phyloP scores from a whole-genome alignment of 164 flowering plant species.

The Amborella trichopoda region DNA sequence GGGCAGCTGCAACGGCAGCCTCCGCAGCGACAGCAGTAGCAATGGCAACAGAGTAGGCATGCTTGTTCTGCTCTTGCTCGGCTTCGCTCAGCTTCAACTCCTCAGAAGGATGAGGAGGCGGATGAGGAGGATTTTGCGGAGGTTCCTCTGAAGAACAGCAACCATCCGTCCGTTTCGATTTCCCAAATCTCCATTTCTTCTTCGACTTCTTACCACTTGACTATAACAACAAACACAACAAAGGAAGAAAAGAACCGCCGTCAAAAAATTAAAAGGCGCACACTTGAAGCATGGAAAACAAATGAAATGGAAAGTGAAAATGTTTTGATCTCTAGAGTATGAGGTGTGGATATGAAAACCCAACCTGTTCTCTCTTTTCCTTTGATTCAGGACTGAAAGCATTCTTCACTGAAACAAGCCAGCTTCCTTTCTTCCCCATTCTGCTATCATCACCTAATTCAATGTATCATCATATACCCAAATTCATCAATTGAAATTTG shows the following conservation, averaged over 20 bases:
- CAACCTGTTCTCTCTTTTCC: slow-evolving; percentile 24
- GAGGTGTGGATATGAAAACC: no score
- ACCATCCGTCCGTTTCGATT: slow-evolving; percentile 16
- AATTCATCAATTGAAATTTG: no score
- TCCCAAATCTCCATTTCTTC: slow-evolving; percentile 35
- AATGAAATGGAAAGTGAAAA: no score
- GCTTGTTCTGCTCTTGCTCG: slow-evolving; percentile 26
- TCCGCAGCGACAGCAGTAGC: slow-evolving; percentile 25
- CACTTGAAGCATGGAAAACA: neutral
- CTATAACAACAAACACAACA: neutral
- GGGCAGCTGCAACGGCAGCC: slow-evolving; percentile 23
- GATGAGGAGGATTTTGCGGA: neutral
- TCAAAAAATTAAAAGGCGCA: neutral
- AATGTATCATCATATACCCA: no score
- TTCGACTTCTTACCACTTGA: slow-evolving; percentile 41
- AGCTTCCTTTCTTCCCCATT: slow-evolving; percentile 69
- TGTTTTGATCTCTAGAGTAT: no score
- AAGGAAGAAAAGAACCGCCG: no score
- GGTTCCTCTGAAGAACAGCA: slow-evolving; percentile 13
- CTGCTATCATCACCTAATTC: no score
- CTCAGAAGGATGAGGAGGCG: slow-evolving; percentile 13
- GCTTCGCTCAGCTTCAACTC: slow-evolving; percentile 26
- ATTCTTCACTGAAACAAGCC: slow-evolving; percentile 74
- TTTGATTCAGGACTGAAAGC: slow-evolving; percentile 58
- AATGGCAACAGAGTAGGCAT: slow-evolving; percentile 19